Evolutionary conservation across 78 protist species (phyloP).

Genomic region (Dictyostelium capitatum): DNA sequence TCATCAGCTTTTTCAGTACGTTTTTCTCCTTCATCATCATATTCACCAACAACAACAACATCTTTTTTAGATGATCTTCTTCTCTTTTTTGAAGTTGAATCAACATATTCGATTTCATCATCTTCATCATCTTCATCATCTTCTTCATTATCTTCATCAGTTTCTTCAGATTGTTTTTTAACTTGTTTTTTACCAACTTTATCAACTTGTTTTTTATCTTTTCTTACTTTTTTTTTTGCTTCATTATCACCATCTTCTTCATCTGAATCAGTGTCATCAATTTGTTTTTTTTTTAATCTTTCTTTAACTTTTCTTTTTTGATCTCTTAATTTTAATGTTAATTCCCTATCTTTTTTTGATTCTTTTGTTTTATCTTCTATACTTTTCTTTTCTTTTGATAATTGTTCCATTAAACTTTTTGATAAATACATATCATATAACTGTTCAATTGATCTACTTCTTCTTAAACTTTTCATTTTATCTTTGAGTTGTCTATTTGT

Average conservation of each 20-base stretch:
- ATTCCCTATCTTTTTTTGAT: too few species aligned
- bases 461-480: neutral
- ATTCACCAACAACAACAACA: neutral
- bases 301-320: too few species aligned
- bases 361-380: neutral
- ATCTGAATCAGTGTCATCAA: too few species aligned
- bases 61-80: neutral
- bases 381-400: neutral
- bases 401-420: neutral
- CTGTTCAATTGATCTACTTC: too few species aligned
- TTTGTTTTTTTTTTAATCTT: too few species aligned
- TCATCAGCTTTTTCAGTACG: too few species aligned
- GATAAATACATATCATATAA: too few species aligned
- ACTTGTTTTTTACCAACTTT: too few species aligned
- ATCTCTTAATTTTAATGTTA: too few species aligned
- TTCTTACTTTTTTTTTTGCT: neutral
- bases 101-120: neutral
- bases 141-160: neutral
- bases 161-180: neutral
- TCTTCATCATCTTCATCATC: neutral
- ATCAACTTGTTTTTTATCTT: neutral
- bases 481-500: constrained; percentile 4
- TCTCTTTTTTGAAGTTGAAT: neutral
- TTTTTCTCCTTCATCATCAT: neutral
- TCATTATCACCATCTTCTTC: neutral